Base-by-base conservation (phyloP, 495 filamentous ascomycete genomes). In the Letharia columbiana region DNA sequence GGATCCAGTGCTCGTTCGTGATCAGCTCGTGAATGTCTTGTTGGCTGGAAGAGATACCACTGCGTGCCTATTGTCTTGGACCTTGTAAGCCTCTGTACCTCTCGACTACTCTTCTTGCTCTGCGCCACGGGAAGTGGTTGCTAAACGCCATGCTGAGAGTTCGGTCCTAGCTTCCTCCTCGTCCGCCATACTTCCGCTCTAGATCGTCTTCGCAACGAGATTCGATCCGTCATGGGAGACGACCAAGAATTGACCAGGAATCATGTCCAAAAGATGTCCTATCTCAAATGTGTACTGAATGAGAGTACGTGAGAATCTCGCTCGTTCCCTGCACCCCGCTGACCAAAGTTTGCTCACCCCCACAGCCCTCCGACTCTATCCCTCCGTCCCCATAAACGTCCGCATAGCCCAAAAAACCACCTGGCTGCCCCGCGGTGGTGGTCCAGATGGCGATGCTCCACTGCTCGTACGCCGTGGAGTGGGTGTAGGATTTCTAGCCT, bases 21-120 rank as follows among this genome's bases (percentile, higher is more conserved):
- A 69, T 67, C 82, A 87, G 71, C 75, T 83, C 54, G 74, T 87
- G 63, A 80, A 82, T 64, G 75, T 87, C 33, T 74, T 87, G 37
- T 68, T 87, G 17, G 86, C 86, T 9, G 84, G 85, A 0, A 76
- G 84, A 66, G 86, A 88, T 69, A 88, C 85, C 33, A 87, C 85
- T 6, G 81, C 80, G 39, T 77, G 75, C 18, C 80, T 84, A 1
- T 70, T 86, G 0, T 78, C 80, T 1, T 87, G 84, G 83, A 74
- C 77, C 3, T 73, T 86, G 70, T 85, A 71, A 73, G 75, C 73
- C 57, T 13, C 35, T 5, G 35, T 42, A 33, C 10, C 13, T 23
- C 15, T 2, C 1, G 23, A 35, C 8, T 33, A 31, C 52, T 56
- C 4, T 45, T 23, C 47, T 28, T 23, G 15, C 40, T 57, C 10